Base-by-base conservation (phyloP, 1,284 basidiomycete species). In the Moesziomyces sp. region DNA sequence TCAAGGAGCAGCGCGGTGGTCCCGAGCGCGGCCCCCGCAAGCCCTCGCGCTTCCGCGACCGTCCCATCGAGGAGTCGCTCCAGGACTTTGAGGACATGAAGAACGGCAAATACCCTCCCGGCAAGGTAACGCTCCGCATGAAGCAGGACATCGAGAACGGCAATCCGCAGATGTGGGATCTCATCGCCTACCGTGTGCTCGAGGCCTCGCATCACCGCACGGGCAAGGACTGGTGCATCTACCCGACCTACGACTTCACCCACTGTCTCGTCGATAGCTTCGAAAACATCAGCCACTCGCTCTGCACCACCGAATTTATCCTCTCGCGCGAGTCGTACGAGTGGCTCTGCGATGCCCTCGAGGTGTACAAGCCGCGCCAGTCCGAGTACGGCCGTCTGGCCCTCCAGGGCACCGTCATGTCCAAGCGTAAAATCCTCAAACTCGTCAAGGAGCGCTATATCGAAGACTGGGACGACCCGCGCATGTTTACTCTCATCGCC, bases 81-180 rank as follows among this genome's bases (percentile, higher is more conserved):
- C 84, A 81, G 19, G 94, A 97, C 83, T 98, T 99, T 81, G 89
- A 93, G 85, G 90, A 89, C 66, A 99, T 99, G 97, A 93, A 91
- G 86, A 88, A 91, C 65, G 97, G 97, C 18, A 88, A 90, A 76
- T 98, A 96, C 86, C 87, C 89, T 57, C 93, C 94, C 46, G 94
- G 94, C 78, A 90, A 94, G 85, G 94, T 92, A 19, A 93, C 92
- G 74, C 86, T 99, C 53, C 90, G 97, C 48, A 99, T 99, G 97
- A 99, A 99, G 87, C 93, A 96, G 87, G 93, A 99, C 84, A 86
- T 99, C 42, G 88, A 90, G 54, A 78, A 76, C 57, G 92, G 92
- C 13, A 99, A 99, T 85, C 96, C 97, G 24, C 94, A 96, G 86
- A 98, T 99, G 96, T 99, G 97, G 97, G 97, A 99, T 86, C 86